Conservation (phyloP, 768 basidiomycete genomes). For the Paxillus involutus region DNA sequence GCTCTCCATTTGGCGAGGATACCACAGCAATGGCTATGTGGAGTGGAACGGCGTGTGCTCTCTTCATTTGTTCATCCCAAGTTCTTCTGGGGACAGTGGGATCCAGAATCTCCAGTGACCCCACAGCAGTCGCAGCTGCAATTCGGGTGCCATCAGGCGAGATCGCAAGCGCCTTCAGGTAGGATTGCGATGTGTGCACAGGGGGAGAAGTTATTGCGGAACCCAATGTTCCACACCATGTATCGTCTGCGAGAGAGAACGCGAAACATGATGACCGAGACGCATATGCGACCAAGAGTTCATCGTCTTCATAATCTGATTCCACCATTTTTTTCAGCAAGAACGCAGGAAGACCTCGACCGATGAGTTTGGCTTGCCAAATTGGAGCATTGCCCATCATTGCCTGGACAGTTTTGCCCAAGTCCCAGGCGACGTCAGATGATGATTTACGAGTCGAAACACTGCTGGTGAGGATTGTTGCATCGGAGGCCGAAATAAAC, state of each 20-base stretch:
- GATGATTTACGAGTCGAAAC: constrained; percentile 5
- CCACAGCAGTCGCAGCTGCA: constrained; percentile 9
- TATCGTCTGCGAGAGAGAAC: constrained; percentile 1
- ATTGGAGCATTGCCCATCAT: constrained; percentile 1
- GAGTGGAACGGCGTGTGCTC: not conserved
- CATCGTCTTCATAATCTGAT: not conserved
- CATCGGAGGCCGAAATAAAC: constrained; percentile 4
- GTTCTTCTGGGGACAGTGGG: not conserved
- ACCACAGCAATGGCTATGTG: not conserved
- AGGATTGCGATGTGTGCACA: not conserved
- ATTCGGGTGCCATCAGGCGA: constrained; percentile 15
- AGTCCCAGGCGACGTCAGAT: constrained; percentile 5
- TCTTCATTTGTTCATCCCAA: constrained; percentile 10
- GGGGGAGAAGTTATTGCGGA: not conserved
- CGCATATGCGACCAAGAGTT: constrained; percentile 6
- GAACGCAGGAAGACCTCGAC: not conserved
- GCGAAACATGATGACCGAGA: constrained; percentile 1
- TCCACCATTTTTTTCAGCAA: not conserved
- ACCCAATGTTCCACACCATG: constrained; percentile 1
- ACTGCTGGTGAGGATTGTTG: not conserved
- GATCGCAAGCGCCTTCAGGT: constrained; percentile 13
- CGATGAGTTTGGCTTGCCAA: constrained; percentile 5
- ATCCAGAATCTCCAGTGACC: constrained; percentile 9
- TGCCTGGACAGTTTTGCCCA: not conserved
- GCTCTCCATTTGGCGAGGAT: constrained; percentile 8